Evolutionary conservation across 371 early-diverging fungal species (phyloP), one percentile per base, ranked within the genome.

Genomic region (Mucor racemosus): DNA sequence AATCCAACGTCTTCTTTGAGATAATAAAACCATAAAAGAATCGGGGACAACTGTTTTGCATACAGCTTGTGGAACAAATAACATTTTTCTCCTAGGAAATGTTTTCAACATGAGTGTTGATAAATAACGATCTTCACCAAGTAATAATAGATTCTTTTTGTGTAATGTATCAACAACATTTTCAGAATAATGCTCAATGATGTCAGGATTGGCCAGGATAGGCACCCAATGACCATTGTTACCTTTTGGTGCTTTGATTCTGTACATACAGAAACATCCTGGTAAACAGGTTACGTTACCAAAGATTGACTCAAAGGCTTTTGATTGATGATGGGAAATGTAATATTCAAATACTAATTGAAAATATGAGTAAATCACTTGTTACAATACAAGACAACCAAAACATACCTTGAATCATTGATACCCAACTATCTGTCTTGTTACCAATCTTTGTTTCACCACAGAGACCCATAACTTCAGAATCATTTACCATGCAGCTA

Each of bases 201-300:
- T 89, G 82, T 91, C 88, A 65, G 97, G 90, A 78, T 94, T 87
- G 78, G 88, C 88, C 62, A 99, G 79, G 58, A 91, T 96, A 67
- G 91, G 94, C 1, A 88, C 86, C 88, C 88, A 88, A 50, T 79
- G 74, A 26, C 88, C 88, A 57, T 79, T 76, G 31, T 77, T 78
- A 4, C 89, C 86, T 77, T 93, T 92, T 59, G 88, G 92, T 57
- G 93, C 90, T 73, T 95, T 94, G 67, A 98, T 91, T 38, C 96
- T 88, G 76, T 96, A 97, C 92, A 94, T 95, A 74, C 96, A 92
- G 82, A 97, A 97, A 71, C 97, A 97, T 50, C 98, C 97, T 5
- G 97, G 97, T 48, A 98, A 83, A 79, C 99, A 98, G 9, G 97
- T 98, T 17, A 98, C 97, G 83, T 93, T 93, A 62, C 99, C 99